These are phyloP conservation scores for Globisporangium paroecandrum DNA, from an alignment of 352 stramenopile species.

Conservation along the genomic window DNA sequence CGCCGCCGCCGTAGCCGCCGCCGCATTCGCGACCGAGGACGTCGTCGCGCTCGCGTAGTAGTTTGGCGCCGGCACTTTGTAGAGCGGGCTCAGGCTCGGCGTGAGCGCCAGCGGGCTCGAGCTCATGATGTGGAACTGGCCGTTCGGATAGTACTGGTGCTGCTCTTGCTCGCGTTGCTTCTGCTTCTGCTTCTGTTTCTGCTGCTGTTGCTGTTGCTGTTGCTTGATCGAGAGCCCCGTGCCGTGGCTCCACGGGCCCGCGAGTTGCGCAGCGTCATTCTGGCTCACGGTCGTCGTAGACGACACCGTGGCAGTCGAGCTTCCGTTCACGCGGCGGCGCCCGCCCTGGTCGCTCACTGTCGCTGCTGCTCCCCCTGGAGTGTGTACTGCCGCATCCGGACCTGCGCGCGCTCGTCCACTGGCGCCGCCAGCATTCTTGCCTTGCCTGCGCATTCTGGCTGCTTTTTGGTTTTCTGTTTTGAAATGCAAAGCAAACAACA, in stretches of 20 bases:
- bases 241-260: slow-evolving; percentile 17
- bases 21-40: slow-evolving; percentile 20
- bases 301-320: background rate
- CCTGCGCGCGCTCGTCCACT: background rate
- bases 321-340: slow-evolving; percentile 1
- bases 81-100: slow-evolving; percentile 41
- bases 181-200: background rate
- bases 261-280: background rate
- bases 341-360: slow-evolving; percentile 13
- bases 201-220: slow-evolving; percentile 8
- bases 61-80: slow-evolving; percentile 27
- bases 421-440: slow-evolving; percentile 3
- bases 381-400: background rate
- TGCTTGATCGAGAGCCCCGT: slow-evolving; percentile 1
- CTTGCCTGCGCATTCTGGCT: slow-evolving; percentile 10
- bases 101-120: slow-evolving; percentile 42
- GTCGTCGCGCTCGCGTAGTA: slow-evolving; percentile 13
- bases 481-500: slow-evolving; percentile 11
- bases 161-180: background rate
- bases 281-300: background rate
- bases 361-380: background rate
- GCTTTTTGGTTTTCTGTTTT: background rate
- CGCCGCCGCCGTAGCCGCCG: slow-evolving; percentile 11
- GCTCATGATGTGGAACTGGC: slow-evolving; percentile 29
- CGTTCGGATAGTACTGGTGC: slow-evolving; percentile 29